Base-by-base conservation (phyloP, 2,329 filamentous ascomycete genomes). In the Aspergillus ruber region DNA sequence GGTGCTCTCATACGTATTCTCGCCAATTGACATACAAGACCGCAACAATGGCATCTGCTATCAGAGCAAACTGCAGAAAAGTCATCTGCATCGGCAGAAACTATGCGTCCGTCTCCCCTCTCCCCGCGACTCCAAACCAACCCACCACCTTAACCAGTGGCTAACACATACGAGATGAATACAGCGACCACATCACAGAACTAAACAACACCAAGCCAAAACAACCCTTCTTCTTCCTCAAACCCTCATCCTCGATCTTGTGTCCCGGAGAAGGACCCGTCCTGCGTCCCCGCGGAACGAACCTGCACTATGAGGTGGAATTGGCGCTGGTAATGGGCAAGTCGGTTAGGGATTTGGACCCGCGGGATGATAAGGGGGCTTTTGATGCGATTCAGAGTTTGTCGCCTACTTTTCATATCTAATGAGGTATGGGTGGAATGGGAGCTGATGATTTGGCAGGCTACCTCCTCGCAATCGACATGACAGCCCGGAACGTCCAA, bases 141-240 rank as follows among this genome's bases (percentile, higher is more conserved):
- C 29, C 29, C 29, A 33, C 10, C 13, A 2, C 29, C 29, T 10
- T 6, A 21, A 6, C 21, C 21, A 21, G 21, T 21, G 4, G 6
- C 21, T 21, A 21, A 21, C 21, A 21, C 4, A 21, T 21, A 21
- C 21, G 21, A 21, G 21, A 21, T 21, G n/a, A 21, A 12, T 15
- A 38, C 35, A 93, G 88, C 62, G 93, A 95, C 70, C 93, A 98
- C 73, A 86, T 97, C 65, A 82, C 85, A 54, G 93, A 98, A 75
- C 81, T 98, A 58, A 90, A 90, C 71, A 95, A 85, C 70, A 77
- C 79, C 51, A 83, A 83, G 56, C 93, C 93, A 44, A 94, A 93
- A 69, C 90, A 96, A 71, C 93, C 93, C 21, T 97, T 98, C 75
- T 98, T 96, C 83, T 98, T 98, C 79, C 81, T 97, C 59, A 98